These are phyloP conservation scores for Fagopyrum esculentum DNA, from an alignment of 148 eudicot genomes.

Conservation along the genomic window DNA sequence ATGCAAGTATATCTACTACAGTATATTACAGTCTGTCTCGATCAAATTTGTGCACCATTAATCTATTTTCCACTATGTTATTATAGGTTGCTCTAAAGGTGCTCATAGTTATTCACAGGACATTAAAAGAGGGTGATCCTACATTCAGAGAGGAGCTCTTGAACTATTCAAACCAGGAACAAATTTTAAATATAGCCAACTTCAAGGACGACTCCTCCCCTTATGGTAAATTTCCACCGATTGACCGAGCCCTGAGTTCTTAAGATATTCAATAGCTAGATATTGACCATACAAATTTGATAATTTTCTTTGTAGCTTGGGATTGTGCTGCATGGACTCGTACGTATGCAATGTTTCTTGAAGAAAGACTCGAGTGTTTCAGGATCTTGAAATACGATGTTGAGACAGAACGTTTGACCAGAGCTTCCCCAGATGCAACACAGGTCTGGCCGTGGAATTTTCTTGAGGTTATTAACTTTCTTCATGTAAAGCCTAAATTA, in stretches of 20 bases:
- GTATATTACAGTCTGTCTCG: no score
- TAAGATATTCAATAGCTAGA: background rate
- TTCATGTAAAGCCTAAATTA: background rate
- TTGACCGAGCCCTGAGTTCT: background rate
- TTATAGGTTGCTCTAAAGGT: constrained; percentile 82
- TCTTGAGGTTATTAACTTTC: background rate
- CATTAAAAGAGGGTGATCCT: constrained; percentile 84
- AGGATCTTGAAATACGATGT: constrained; percentile 72
- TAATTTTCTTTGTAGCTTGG: constrained; percentile 52
- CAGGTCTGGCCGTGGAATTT: constrained; percentile 45
- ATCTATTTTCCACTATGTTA: background rate
- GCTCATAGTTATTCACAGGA: constrained; percentile 79
- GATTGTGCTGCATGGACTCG: constrained; percentile 99
- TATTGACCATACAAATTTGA: background rate
- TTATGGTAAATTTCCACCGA: constrained; percentile 41
- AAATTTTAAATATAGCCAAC: constrained; percentile 66
- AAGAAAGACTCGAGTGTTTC: constrained; percentile 88
- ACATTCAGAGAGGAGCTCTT: constrained; percentile 84
- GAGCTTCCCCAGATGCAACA: constrained; percentile 50
- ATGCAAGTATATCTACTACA: no score
- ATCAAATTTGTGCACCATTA: background rate
- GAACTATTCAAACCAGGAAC: constrained; percentile 62
- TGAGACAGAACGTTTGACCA: constrained; percentile 52
- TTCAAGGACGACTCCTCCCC: constrained; percentile 94
- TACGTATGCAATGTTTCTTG: constrained; percentile 78